Evolutionary conservation across 2,329 filamentous ascomycete genomes (phyloP).

Genomic region (Phialocephala sp.): DNA sequence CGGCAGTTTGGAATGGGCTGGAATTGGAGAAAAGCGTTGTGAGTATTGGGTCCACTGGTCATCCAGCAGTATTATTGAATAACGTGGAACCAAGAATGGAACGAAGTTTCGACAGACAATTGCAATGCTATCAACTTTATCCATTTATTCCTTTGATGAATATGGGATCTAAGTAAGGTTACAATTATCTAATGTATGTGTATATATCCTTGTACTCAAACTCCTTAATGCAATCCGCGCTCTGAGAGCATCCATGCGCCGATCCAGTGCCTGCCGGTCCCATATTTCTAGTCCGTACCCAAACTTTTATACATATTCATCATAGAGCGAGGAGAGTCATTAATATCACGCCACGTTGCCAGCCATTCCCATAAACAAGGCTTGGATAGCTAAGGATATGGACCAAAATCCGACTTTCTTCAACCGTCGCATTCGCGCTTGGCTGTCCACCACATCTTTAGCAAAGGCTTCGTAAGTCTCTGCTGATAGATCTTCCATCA

Average conservation of each 20-base stretch:
- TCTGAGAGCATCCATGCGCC: slow-evolving; percentile 1
- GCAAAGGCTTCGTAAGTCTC: slow-evolving; percentile 97
- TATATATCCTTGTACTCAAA: background rate
- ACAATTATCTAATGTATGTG: slow-evolving; percentile 1
- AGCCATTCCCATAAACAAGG: slow-evolving; percentile 92
- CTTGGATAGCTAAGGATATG: slow-evolving; percentile 87
- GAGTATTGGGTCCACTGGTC: background rate
- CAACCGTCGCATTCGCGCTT: slow-evolving; percentile 82
- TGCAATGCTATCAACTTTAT: background rate
- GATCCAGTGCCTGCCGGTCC: slow-evolving; percentile 12
- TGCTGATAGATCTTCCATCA: slow-evolving; percentile 91
- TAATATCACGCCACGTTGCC: slow-evolving; percentile 69
- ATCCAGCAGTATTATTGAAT: slow-evolving; percentile 9
- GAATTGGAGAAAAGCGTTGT: slow-evolving; percentile 26
- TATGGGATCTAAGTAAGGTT: slow-evolving; percentile 1
- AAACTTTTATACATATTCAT: slow-evolving; percentile 34
- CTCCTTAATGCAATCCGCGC: slow-evolving; percentile 10
- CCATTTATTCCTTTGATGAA: background rate
- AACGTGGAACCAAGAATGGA: background rate
- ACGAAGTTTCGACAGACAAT: background rate
- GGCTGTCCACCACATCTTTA: slow-evolving; percentile 85
- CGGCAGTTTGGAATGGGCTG: slow-evolving; percentile 8
- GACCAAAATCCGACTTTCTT: slow-evolving; percentile 98
- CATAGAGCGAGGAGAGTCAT: slow-evolving; percentile 28
- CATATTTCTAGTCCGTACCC: slow-evolving; percentile 14